These are phyloP conservation scores for Cydonia oblonga DNA, from an alignment of 331 rosid species.

Conservation along the genomic window DNA sequence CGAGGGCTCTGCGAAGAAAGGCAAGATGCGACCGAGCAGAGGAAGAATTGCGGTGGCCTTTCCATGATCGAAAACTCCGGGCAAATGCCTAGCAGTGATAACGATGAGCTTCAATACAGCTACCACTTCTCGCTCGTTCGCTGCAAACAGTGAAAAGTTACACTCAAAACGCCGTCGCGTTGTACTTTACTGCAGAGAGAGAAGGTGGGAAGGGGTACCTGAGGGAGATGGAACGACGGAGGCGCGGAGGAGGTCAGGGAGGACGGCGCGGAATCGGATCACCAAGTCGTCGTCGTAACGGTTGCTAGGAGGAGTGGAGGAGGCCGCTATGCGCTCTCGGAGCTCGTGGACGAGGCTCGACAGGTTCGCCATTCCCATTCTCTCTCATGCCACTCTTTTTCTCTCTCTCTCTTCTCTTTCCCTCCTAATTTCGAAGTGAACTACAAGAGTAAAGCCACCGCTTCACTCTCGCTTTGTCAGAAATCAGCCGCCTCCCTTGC, in stretches of 20 bases:
- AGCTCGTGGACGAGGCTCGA: constrained; percentile 72
- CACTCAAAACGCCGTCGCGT: neutral
- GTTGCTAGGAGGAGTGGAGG: constrained; percentile 41
- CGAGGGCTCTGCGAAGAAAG: constrained; percentile 66
- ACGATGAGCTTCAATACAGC: constrained; percentile 71
- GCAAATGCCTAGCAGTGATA: constrained; percentile 50
- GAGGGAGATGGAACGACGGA: constrained; percentile 61
- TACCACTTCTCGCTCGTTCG: constrained; percentile 53
- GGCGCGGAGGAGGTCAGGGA: constrained; percentile 66
- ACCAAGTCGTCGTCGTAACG: constrained; percentile 57
- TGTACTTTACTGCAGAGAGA: neutral
- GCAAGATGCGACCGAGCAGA: constrained; percentile 54
- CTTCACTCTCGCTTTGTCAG: neutral
- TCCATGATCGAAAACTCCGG: constrained; percentile 72
- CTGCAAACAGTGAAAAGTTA: constrained; percentile 21
- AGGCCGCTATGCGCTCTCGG: constrained; percentile 65
- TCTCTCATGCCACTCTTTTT: neutral
- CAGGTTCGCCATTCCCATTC: constrained; percentile 43
- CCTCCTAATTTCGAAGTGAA: constrained; percentile 25
- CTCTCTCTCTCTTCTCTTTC: constrained; percentile 4
- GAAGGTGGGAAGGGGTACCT: constrained; percentile 12
- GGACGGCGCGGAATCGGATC: constrained; percentile 64
- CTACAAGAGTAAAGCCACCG: neutral
- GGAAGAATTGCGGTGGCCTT: constrained; percentile 50
- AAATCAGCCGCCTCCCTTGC: neutral